Conservation (phyloP, 2,329 filamentous ascomycete species). For the Epichloe gansuensis region DNA sequence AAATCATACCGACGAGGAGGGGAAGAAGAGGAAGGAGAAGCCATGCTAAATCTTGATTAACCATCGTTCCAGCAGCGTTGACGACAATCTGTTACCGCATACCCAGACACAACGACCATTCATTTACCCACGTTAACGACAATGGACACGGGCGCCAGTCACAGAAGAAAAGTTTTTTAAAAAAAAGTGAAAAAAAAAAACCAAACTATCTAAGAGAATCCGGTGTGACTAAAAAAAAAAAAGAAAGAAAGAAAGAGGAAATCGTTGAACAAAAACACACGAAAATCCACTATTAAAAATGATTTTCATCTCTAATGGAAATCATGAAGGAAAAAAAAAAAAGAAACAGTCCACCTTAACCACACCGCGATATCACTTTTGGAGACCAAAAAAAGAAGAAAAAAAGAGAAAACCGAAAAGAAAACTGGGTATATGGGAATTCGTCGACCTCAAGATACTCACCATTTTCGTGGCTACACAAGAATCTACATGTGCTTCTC, state of each 20-base stretch:
- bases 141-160: too few species aligned
- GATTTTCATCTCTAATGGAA: neutral
- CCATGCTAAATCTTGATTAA: neutral
- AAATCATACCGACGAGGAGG: neutral
- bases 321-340: neutral
- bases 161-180: neutral
- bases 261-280: constrained; percentile 1
- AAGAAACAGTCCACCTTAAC: constrained; percentile 6
- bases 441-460: constrained; percentile 8
- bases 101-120: neutral
- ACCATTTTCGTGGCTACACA: neutral
- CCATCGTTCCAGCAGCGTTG: neutral
- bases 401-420: neutral
- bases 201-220: neutral
- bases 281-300: constrained; percentile 4
- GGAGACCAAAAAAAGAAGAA: neutral
- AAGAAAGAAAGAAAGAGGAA: constrained; percentile 1
- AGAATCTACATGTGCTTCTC: constrained; percentile 1
- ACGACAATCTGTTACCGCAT: neutral
- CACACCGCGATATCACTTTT: neutral
- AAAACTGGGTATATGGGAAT: constrained; percentile 1
- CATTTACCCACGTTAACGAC: too few species aligned
- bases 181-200: neutral
- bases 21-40: neutral
- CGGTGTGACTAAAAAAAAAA: neutral